Evolutionary conservation across 1,284 basidiomycete genomes (phyloP).

Genomic region (Sporisorium scitamineum): DNA sequence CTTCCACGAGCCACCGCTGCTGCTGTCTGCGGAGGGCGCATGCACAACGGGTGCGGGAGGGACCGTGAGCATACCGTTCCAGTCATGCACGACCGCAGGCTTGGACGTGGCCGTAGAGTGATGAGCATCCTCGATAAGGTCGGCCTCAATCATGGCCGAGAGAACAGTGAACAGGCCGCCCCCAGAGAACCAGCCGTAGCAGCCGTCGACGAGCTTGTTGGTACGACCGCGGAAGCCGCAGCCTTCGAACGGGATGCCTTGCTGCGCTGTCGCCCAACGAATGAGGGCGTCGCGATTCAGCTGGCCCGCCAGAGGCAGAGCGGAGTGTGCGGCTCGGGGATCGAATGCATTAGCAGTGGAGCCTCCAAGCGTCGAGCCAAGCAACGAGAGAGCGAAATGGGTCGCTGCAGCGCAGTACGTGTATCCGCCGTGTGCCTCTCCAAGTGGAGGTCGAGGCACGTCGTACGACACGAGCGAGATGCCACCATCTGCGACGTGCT

Average conservation of each 20-base stretch:
- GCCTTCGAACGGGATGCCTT: conserved; percentile 83
- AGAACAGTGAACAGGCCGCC: conserved; percentile 88
- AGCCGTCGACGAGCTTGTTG: conserved; percentile 98
- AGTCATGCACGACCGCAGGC: conserved; percentile 47
- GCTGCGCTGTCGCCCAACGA: conserved; percentile 88
- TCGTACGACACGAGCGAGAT: conserved; percentile 24
- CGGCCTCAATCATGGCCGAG: conserved; percentile 75
- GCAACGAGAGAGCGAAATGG: conserved; percentile 80
- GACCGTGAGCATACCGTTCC: conserved; percentile 38
- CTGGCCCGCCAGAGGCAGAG: conserved; percentile 57
- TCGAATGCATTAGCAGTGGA: conserved; percentile 1
- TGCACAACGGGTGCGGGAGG: conserved; percentile 16
- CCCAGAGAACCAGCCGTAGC: conserved; percentile 95
- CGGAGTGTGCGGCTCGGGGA: neutral
- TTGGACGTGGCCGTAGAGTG: conserved; percentile 25
- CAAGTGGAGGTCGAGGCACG: conserved; percentile 75
- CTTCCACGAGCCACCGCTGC: conserved; percentile 30
- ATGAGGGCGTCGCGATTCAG: conserved; percentile 78
- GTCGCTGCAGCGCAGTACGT: conserved; percentile 90
- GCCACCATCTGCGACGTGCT: conserved; percentile 18
- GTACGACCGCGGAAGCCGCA: conserved; percentile 93
- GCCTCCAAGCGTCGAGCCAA: conserved; percentile 12
- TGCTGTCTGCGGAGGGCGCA: conserved; percentile 6
- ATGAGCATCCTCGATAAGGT: conserved; percentile 27
- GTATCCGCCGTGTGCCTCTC: conserved; percentile 98